Percentiles rank a stretch among this genome's conserved stretches.
Evolutionary conservation across 306 rosid genomes (phyloP).

Genomic region (Carpinus viminea): DNA sequence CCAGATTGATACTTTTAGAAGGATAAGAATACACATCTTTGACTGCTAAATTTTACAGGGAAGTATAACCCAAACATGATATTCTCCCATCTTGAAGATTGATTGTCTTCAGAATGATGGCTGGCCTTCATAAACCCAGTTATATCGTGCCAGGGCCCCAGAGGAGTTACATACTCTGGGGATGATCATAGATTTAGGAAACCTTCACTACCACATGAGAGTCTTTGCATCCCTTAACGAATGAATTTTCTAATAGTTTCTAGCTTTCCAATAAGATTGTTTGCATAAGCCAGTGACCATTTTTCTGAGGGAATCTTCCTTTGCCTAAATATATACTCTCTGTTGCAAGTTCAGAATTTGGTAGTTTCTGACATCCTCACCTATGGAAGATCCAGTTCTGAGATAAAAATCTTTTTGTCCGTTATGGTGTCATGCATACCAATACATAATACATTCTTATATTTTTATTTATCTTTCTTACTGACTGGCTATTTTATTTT

Average conservation of each 20-base stretch:
- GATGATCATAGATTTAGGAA: not conserved
- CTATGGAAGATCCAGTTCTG: not conserved
- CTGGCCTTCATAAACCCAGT: not conserved
- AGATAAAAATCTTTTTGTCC: not conserved
- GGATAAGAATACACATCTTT: not conserved
- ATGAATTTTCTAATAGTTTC: not conserved
- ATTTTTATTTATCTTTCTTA: not conserved
- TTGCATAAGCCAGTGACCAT: not conserved
- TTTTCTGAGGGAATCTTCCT: not conserved
- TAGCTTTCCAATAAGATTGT: not conserved
- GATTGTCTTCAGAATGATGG: not conserved
- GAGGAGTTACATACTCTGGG: not conserved
- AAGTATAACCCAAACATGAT: constrained; percentile 6
- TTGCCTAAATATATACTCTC: not conserved
- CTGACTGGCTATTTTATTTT: not conserved
- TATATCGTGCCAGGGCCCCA: not conserved
- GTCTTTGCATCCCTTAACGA: not conserved
- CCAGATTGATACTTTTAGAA: not conserved
- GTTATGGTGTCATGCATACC: not conserved
- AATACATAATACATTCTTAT: not conserved
- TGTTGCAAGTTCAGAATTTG: not conserved
- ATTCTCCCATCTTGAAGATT: constrained; percentile 14
- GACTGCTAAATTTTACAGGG: not conserved
- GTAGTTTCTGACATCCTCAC: not conserved
- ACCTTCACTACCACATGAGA: not conserved